These are phyloP conservation scores for Fusarium sp. DNA, from an alignment of 2,329 filamentous ascomycete genomes.

Conservation along the genomic window DNA sequence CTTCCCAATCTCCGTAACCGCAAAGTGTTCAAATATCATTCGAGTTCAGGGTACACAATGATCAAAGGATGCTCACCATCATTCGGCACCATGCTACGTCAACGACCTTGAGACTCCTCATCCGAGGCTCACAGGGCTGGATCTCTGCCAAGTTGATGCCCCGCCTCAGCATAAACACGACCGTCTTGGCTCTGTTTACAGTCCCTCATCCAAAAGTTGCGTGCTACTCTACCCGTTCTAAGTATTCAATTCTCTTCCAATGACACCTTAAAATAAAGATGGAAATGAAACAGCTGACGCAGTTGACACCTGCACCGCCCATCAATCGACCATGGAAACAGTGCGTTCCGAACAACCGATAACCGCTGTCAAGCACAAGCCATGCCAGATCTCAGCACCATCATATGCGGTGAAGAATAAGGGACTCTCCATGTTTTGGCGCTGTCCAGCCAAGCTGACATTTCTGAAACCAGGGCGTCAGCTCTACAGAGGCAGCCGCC, in stretches of 20 bases:
- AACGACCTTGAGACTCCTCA: rapidly evolving
- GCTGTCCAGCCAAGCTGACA: not conserved
- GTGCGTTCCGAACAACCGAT: not conserved
- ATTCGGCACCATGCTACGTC: rapidly evolving
- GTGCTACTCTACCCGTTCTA: not conserved
- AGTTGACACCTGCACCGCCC: not conserved
- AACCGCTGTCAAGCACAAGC: not conserved
- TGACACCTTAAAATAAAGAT: not conserved
- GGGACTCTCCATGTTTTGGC: not conserved
- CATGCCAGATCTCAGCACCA: not conserved
- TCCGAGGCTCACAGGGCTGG: not conserved
- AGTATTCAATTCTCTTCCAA: not conserved
- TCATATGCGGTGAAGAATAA: not conserved
- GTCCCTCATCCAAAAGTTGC: not conserved
- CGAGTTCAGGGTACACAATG: rapidly evolving
- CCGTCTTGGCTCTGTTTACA: not conserved
- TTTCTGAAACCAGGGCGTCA: constrained; percentile 15
- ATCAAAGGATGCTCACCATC: too few species aligned
- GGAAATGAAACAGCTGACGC: not conserved
- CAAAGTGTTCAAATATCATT: rapidly evolving
- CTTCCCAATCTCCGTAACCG: rapidly evolving
- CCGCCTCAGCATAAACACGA: not conserved
- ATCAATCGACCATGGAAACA: not conserved
- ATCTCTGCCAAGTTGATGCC: not conserved
- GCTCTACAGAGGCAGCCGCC: not conserved